phyloP scores from a whole-genome alignment of 805 yeast species.

The Yamadazyma phyllophila region DNA sequence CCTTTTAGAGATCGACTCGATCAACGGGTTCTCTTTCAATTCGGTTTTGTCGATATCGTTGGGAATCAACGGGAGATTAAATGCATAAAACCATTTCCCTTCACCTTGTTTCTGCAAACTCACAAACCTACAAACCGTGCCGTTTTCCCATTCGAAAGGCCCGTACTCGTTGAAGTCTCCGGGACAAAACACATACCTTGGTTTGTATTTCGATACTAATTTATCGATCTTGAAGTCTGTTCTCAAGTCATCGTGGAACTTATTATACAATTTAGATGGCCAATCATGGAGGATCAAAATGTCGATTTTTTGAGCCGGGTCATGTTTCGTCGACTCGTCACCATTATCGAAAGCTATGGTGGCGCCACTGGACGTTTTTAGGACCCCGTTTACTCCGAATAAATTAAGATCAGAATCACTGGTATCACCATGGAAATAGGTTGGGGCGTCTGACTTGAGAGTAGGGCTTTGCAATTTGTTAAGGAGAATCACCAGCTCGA shows the following conservation, averaged over 20 bases:
- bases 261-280: slow-evolving; percentile 24
- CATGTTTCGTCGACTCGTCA: slow-evolving; percentile 5
- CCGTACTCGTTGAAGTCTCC: slow-evolving; percentile 55
- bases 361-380: slow-evolving; percentile 43
- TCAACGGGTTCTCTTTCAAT: slow-evolving; percentile 27
- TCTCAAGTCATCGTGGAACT: background rate
- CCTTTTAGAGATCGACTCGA: slow-evolving; percentile 10
- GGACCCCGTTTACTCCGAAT: slow-evolving; percentile 28
- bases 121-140: slow-evolving; percentile 56
- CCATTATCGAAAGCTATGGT: slow-evolving; percentile 46
- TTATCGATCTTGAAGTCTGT: slow-evolving; percentile 36
- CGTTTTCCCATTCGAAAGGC: slow-evolving; percentile 58
- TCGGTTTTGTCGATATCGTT: slow-evolving; percentile 9
- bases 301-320: slow-evolving; percentile 34
- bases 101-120: slow-evolving; percentile 61
- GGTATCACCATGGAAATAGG: slow-evolving; percentile 5
- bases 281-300: slow-evolving; percentile 58
- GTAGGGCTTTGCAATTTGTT: slow-evolving; percentile 37
- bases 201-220: slow-evolving; percentile 44
- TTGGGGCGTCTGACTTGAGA: background rate
- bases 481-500: slow-evolving; percentile 51
- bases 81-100: slow-evolving; percentile 74
- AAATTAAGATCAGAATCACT: slow-evolving; percentile 5
- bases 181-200: slow-evolving; percentile 65
- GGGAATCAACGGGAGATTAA: slow-evolving; percentile 25